Evolutionary conservation across 2,329 filamentous ascomycete species (phyloP), one percentile per base, ranked within the genome.

Genomic region (Diplodia seriata): DNA sequence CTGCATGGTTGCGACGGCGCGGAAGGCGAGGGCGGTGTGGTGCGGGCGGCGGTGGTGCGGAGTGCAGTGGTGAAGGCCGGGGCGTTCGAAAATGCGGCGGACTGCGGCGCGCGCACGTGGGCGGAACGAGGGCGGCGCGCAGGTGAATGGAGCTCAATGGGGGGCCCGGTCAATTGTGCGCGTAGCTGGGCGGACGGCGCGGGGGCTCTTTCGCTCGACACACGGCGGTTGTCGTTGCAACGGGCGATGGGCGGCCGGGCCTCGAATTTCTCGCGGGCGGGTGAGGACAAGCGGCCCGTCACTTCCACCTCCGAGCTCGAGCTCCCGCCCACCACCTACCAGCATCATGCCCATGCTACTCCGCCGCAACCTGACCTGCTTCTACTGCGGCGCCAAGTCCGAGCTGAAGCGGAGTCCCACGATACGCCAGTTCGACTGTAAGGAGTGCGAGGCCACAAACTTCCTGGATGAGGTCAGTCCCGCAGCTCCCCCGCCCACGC

Each of bases 401-500:
- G 82, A 84, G 40, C 83, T 87, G 67, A 82, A 80, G 71, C 89
- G 86, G 73, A 85, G 88, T 73, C 86, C 86, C 36, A 75, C 77
- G 64, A 83, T 87, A 68, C 85, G 84, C 76, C 85, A 88, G 74
- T 97, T 94, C 80, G 83, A 89, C 55, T 97, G 93, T 79, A 81
- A 85, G 23, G 83, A 86, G 70, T 99, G 95, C 83, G 91, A 95
- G 74, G 91, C 94, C 20, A 89, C 90, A 69, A 99, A 98, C 79
- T 91, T 92, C 81, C 84, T 97, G 38, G 95, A 99, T 77, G 85
- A 94, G 82, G 93, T 95, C 81, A 69, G 83, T 76, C 43, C 40
- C 55, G 18, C 57, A 4, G 15, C 23, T 31, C 26, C 76, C 43
- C 40, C 55, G 18, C 57, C 3, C 31, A 29, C 20, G 18, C 40